Percentiles rank a stretch among this genome's conserved stretches.
Conservation (phyloP, 2,329 filamentous ascomycete species). For the Sordariomycetes sp. region DNA sequence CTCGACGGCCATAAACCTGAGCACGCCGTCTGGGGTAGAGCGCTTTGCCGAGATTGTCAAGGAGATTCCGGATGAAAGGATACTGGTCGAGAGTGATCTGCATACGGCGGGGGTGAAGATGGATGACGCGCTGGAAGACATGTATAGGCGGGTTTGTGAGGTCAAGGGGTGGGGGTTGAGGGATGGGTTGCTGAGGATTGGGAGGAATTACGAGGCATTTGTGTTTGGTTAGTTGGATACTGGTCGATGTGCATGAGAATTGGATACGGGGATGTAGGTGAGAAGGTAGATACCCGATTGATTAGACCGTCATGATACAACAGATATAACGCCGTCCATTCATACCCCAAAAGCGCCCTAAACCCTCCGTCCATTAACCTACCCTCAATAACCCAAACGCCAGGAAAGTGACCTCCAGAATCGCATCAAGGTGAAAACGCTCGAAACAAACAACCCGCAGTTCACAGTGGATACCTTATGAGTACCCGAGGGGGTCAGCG, state of each 20-base stretch:
- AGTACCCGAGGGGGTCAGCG: conserved; percentile 1
- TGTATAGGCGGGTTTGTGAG: conserved; percentile 62
- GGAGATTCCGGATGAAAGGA: conserved; percentile 59
- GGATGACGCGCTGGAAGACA: conserved; percentile 64
- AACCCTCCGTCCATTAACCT: not conserved
- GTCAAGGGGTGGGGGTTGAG: conserved; percentile 67
- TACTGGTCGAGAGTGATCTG: conserved; percentile 84
- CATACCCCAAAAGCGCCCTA: not conserved
- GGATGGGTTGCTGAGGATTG: conserved; percentile 54
- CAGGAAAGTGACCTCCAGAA: not conserved
- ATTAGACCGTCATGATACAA: conserved; percentile 6
- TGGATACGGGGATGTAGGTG: not conserved
- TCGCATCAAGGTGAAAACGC: not conserved
- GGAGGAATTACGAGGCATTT: conserved; percentile 66
- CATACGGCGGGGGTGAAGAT: conserved; percentile 71
- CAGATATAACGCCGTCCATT: not conserved
- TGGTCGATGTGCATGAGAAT: not conserved
- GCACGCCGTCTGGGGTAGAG: conserved; percentile 16
- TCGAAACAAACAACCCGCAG: not conserved
- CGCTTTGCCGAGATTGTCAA: conserved; percentile 53
- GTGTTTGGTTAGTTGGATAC: conserved; percentile 41
- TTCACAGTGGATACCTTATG: not conserved
- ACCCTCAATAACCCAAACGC: not conserved
- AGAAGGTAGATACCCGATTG: not conserved
- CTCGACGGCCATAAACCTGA: conserved; percentile 70